Evolutionary conservation across 257 asterid genomes (phyloP).

Genomic region (Scutellaria minor): DNA sequence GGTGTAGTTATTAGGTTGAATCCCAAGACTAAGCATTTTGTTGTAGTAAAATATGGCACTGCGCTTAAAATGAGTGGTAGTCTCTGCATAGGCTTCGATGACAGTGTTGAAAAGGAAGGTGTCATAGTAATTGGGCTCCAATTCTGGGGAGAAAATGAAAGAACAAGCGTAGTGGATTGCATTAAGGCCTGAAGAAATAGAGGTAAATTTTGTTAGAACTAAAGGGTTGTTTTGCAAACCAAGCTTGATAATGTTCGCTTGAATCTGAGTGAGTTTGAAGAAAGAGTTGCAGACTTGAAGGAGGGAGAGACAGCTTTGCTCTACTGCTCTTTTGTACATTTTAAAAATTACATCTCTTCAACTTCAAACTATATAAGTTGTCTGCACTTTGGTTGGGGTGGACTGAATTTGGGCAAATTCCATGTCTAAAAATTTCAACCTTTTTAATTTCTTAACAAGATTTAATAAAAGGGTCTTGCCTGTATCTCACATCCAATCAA

Average conservation of each 20-base stretch:
- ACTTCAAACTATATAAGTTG: too few species aligned
- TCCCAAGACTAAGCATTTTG: conserved; percentile 50
- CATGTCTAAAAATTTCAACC: conserved; percentile 38
- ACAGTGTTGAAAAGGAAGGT: conserved; percentile 78
- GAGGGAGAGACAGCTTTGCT: conserved; percentile 68
- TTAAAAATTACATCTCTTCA: background rate
- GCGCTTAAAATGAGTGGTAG: conserved; percentile 40
- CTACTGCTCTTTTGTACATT: conserved; percentile 61
- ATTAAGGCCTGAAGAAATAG: conserved; percentile 60
- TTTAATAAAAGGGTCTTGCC: conserved; percentile 13
- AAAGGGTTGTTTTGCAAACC: conserved; percentile 68
- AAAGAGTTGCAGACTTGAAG: conserved; percentile 64
- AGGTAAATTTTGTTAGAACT: conserved; percentile 70
- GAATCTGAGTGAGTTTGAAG: conserved; percentile 65
- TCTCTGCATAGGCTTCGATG: conserved; percentile 66
- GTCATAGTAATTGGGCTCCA: conserved; percentile 55
- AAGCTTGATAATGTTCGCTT: conserved; percentile 56
- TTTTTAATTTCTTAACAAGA: conserved; percentile 22
- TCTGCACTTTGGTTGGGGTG: background rate
- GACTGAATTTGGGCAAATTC: background rate
- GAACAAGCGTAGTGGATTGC: conserved; percentile 62
- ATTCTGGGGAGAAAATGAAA: conserved; percentile 55
- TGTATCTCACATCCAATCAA: conserved; percentile 40
- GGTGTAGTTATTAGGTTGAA: conserved; percentile 71
- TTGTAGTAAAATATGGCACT: conserved; percentile 48